A percentile compares a stretch with the other conserved stretches of the same genome.
phyloP scores from a whole-genome alignment of 352 stramenopile genomes.

The Phytophthora brassicae region DNA sequence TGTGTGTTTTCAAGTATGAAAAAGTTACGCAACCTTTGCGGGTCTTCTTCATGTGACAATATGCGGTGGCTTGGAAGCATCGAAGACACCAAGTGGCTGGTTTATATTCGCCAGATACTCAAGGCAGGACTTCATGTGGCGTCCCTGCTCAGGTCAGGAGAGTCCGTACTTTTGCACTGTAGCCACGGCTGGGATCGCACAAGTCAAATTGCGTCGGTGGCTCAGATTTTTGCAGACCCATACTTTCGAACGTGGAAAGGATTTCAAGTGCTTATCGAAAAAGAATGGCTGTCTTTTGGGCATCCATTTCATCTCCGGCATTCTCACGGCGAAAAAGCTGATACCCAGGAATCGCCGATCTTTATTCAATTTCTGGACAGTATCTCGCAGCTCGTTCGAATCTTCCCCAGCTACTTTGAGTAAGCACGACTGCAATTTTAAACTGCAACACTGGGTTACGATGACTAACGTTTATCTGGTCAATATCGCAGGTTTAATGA shows the following conservation, averaged over 20 bases:
- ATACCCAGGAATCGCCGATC: constrained; percentile 82
- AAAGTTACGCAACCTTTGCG: constrained; percentile 68
- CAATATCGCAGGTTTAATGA: constrained; percentile 89
- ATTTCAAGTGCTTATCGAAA: constrained; percentile 83
- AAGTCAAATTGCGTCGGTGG: constrained; percentile 84
- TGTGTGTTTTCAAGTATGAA: constrained; percentile 49
- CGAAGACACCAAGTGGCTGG: constrained; percentile 97
- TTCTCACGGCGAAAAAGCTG: constrained; percentile 75
- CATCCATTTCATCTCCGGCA: constrained; percentile 82
- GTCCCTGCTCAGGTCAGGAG: constrained; percentile 88
- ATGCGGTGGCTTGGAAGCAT: constrained; percentile 91
- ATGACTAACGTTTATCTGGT: constrained; percentile 6
- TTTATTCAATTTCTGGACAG: constrained; percentile 88
- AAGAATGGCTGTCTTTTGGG: constrained; percentile 83
- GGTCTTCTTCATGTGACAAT: constrained; percentile 89
- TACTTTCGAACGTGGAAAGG: constrained; percentile 81
- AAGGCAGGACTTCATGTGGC: constrained; percentile 91
- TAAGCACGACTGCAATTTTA: constrained; percentile 24
- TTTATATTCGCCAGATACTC: constrained; percentile 94
- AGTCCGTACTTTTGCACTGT: constrained; percentile 82
- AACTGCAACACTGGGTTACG: not conserved
- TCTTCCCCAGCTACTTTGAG: constrained; percentile 97
- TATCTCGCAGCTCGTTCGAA: constrained; percentile 83
- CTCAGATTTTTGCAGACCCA: constrained; percentile 74
- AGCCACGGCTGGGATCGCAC: constrained; percentile 89